phyloP scores from a whole-genome alignment of 345 rosid genomes.

The Fremontodendron californicum region DNA sequence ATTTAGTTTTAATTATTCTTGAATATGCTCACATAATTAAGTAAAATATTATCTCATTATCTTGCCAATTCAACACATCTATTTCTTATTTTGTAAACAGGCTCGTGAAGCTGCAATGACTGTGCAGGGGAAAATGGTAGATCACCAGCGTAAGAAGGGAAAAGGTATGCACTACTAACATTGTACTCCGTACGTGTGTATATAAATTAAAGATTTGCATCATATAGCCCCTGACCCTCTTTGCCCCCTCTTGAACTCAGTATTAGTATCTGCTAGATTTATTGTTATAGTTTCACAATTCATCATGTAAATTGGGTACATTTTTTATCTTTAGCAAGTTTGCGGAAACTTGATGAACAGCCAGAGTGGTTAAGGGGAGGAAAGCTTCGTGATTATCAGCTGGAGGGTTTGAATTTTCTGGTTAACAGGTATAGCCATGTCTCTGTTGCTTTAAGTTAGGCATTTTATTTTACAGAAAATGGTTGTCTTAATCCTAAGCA shows the following conservation, averaged over 20 bases:
- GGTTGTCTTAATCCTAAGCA: neutral
- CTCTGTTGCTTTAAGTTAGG: constrained; percentile 5
- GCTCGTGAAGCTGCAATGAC: constrained; percentile 91
- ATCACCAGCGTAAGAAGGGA: constrained; percentile 90
- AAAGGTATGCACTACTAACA: constrained; percentile 51
- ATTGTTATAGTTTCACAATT: neutral
- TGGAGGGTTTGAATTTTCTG: constrained; percentile 94
- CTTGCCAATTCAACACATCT: neutral
- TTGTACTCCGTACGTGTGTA: no score
- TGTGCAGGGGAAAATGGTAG: constrained; percentile 82
- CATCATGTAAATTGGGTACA: neutral
- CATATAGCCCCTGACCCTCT: neutral
- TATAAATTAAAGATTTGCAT: neutral
- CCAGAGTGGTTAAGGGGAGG: constrained; percentile 97
- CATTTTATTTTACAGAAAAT: constrained; percentile 12
- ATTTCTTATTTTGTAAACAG: constrained; percentile 35
- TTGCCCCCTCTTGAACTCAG: neutral
- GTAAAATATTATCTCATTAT: neutral
- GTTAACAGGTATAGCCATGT: constrained; percentile 70
- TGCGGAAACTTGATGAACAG: constrained; percentile 96
- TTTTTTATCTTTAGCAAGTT: constrained; percentile 51
- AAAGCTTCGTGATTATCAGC: constrained; percentile 96
- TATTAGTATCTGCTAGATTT: neutral
- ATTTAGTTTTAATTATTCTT: neutral
- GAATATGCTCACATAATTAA: no score